Percentiles rank a stretch among this genome's conserved stretches.
Conservation (phyloP, 768 basidiomycete genomes). For the Bullera alba region DNA sequence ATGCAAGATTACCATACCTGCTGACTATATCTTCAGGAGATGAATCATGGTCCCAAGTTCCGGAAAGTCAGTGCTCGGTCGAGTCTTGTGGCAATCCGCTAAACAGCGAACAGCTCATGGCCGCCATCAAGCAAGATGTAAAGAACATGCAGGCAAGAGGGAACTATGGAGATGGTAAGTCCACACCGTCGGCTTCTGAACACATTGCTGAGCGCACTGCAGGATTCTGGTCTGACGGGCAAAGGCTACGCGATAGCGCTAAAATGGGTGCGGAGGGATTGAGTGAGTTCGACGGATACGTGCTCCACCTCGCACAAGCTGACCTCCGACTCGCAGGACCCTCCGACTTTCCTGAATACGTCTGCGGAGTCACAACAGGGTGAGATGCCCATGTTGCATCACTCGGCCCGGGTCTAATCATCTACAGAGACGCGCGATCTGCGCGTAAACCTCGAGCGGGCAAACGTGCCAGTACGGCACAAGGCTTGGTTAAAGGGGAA, state of each 20-base stretch:
- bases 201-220: neutral
- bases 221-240: slow-evolving; percentile 45
- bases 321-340: slow-evolving; percentile 9
- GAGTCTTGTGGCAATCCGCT: neutral
- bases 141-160: slow-evolving; percentile 31
- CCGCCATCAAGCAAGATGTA: slow-evolving; percentile 39
- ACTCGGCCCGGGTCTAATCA: neutral
- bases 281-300: slow-evolving; percentile 9
- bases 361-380: slow-evolving; percentile 39
- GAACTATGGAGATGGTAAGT: slow-evolving; percentile 43
- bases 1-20: neutral
- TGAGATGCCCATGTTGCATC: slow-evolving; percentile 1
- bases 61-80: slow-evolving; percentile 23
- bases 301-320: neutral
- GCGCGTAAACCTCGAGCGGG: slow-evolving; percentile 20
- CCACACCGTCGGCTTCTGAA: neutral
- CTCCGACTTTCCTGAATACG: slow-evolving; percentile 43
- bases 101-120: slow-evolving; percentile 26
- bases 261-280: slow-evolving; percentile 32
- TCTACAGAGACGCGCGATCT: slow-evolving; percentile 25
- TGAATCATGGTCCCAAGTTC: slow-evolving; percentile 42
- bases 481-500: slow-evolving; percentile 31
- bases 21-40: slow-evolving; percentile 23
- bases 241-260: slow-evolving; percentile 29
- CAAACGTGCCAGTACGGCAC: slow-evolving; percentile 11